Evolutionary conservation across 805 yeast species (phyloP), one percentile per base, ranked within the genome.

Genomic region (Hanseniaspora lachancei): DNA sequence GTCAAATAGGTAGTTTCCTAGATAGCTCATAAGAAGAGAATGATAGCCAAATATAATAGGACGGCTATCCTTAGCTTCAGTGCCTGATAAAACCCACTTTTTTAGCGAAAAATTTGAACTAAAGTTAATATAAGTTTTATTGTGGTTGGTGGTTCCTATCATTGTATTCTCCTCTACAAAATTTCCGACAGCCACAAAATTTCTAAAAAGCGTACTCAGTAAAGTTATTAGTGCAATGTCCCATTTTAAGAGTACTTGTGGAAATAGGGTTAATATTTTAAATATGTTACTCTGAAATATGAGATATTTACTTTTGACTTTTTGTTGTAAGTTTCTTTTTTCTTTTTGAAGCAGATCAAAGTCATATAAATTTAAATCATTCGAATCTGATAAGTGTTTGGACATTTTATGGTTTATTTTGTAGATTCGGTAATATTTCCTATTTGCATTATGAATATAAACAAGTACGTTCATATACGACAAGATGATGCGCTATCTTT

Each of bases 41-140:
- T 93, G 97, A 66, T 77, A 89, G 0, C 97, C 98, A 0, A 98
- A 91, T 59, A 93, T 72, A 7, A 97, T 97, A 0, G 99, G 99
- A 67, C 93, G 93, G 68, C 93, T 98, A 38, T 93, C 74, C 96
- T 97, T 98, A 93, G 61, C 81, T 80, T 47, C 89, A 73, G 65
- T 93, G 96, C 67, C 81, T 88, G 71, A 41, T 5, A 77, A 86
- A 65, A 93, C 93, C 98, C 98, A 93, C 59, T 84, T 62, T 0
- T 71, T 68, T 0, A 87, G 68, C 0, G 96, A 93, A 49, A 89
- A 67, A 61, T 81, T 80, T 41, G 75, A 80, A 0, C 97, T 91
- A 54, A 91, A 73, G 66, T 93, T 98, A 78, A 93, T 76, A 98
- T 98, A 93, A 68, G 91, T 98, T 61, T 98, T 77, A 68, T 93